Evolutionary conservation across 345 rosid genomes (phyloP), one percentile per base, ranked within the genome.

Genomic region (Eucalyptus sp.): DNA sequence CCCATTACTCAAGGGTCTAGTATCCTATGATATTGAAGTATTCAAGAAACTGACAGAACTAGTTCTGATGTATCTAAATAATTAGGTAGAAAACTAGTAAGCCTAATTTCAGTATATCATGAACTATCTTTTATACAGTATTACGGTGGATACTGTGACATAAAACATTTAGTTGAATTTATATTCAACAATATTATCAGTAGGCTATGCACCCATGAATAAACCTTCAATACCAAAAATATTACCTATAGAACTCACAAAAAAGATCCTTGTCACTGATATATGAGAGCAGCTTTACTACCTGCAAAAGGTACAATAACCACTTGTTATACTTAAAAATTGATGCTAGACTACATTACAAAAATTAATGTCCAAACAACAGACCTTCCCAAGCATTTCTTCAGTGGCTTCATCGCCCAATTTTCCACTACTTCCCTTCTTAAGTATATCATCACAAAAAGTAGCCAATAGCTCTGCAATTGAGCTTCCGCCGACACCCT

Each of bases 251-350:
- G 68, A 95, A 96, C 90, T 95, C 99, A 1, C 95, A 97, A 90
- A 95, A 97, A 86, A 97, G 95, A 89, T 97, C 99, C 91, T 97
- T 97, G 89, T 97, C 98, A 76, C 95, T 93, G 33, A 95, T 95
- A 85, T 95, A 94, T 7, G 96, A 96, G 88, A 97, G 97, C 92
- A 97, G 90, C 93, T 96, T 97, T 86, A 97, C 99, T 5, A 95
- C 98, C 98, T 96, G 93, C 88, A 92, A 87, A 90, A 90, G 76
- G 79, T 16, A 51, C 43, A 41, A 17, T 22, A 79, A 54, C 64
- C 24, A 15, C 27, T 20, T n/a, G 46, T 4, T 4, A 80, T 15
- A 79, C 41, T 44, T 10, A 17, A 37, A 17, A 51, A 89, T 5
- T 37, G 16, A 49, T 48, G 4, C 50, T 18, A 54, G 64, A 48